Conservation (phyloP, 2,329 filamentous ascomycete genomes). For the Fusarium sp. region DNA sequence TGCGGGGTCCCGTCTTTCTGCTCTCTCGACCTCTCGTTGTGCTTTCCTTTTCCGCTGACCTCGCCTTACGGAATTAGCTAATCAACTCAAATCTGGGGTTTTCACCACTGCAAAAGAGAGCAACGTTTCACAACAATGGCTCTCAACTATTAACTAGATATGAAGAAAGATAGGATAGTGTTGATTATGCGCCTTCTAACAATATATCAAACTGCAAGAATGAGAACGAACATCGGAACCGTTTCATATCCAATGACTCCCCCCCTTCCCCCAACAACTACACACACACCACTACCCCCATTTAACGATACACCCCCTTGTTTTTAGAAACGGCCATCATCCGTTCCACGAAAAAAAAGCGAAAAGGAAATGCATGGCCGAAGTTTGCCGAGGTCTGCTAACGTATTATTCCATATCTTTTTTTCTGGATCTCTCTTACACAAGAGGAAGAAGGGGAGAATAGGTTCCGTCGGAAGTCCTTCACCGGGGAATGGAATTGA, state of each 20-base stretch:
- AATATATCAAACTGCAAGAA: background rate
- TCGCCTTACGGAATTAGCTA: conserved; percentile 11
- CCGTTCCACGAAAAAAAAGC: conserved; percentile 7
- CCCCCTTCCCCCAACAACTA: conserved; percentile 17
- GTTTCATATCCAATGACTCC: conserved; percentile 8
- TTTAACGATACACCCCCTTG: background rate
- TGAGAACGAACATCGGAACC: background rate
- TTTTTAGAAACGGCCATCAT: conserved; percentile 16
- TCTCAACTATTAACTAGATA: background rate
- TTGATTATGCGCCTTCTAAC: background rate
- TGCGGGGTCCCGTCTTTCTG: conserved; percentile 61
- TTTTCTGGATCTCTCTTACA: background rate
- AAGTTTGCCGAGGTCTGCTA: conserved; percentile 34
- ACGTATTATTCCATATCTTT: background rate
- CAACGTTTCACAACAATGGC: background rate
- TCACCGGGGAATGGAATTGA: conserved; percentile 11
- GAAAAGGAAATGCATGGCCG: conserved; percentile 28
- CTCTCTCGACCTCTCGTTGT: background rate
- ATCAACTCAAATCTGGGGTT: conserved; percentile 7
- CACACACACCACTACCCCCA: background rate
- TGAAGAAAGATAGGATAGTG: background rate
- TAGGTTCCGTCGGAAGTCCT: conserved; percentile 21
- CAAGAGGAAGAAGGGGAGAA: background rate
- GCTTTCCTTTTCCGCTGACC: conserved; percentile 4
- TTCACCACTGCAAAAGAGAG: background rate